Percentiles rank a stretch among this genome's conserved stretches.
Conservation (phyloP, 2,329 filamentous ascomycete species). For the Venturia asperata region DNA sequence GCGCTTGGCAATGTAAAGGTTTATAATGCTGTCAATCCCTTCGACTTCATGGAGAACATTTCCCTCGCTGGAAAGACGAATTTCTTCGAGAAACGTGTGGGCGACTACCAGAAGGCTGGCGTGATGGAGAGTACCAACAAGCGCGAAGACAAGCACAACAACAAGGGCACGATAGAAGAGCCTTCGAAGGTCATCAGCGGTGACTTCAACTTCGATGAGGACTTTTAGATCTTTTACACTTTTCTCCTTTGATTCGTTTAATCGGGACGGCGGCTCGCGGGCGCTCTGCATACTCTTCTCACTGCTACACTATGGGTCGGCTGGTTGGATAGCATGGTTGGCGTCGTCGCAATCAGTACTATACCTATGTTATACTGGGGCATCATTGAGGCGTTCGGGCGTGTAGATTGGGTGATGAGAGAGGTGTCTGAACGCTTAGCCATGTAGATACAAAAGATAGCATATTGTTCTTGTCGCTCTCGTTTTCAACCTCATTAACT, state of each 20-base stretch:
- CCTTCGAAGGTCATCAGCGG: conserved; percentile 48
- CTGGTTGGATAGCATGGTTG: background rate
- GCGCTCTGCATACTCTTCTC: conserved; percentile 11
- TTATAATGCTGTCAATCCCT: conserved; percentile 90
- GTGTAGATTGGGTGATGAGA: background rate
- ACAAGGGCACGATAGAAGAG: conserved; percentile 31
- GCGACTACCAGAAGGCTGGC: conserved; percentile 98
- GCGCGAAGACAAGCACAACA: conserved; percentile 45
- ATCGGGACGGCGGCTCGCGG: background rate
- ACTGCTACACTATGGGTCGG: background rate
- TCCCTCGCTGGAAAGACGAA: conserved; percentile 98
- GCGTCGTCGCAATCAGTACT: background rate
- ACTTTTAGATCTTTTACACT: conserved; percentile 60
- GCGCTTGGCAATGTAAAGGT: conserved; percentile 90
- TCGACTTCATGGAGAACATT: conserved; percentile 99
- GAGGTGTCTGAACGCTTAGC: background rate
- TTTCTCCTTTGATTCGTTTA: background rate
- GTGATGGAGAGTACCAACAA: conserved; percentile 92
- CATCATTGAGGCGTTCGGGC: background rate
- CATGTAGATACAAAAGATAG: background rate
- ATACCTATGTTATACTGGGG: background rate
- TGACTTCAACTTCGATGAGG: conserved; percentile 90
- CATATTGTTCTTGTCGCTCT: background rate
- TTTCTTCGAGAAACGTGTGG: conserved; percentile 99
- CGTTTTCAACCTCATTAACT: too few relatives aligned